Conservation (phyloP, 2,329 filamentous ascomycete species). For the Magnaporthales sp. region DNA sequence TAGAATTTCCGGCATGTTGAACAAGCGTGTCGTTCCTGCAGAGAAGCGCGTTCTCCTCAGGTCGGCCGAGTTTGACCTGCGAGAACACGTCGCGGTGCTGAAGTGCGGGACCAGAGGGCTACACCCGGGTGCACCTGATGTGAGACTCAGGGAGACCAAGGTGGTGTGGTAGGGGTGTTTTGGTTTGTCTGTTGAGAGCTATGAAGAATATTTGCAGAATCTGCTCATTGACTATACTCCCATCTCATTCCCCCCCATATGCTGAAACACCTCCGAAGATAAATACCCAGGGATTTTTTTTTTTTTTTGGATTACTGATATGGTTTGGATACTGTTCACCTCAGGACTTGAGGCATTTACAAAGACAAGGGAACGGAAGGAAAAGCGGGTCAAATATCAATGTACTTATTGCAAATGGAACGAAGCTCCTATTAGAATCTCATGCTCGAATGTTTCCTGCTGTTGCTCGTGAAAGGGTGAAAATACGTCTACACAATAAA, state of each 20-base stretch:
- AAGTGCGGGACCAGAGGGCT: conserved; percentile 45
- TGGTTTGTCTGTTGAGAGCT: not conserved
- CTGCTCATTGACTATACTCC: not conserved
- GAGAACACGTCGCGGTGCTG: conserved; percentile 38
- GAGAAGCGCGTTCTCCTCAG: conserved; percentile 47
- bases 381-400: not conserved
- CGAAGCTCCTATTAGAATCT: not conserved
- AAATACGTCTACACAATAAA: not conserved
- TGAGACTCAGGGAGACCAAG: conserved; percentile 34
- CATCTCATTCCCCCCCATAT: not conserved
- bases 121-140: conserved; percentile 35
- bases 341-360: not conserved
- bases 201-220: not conserved
- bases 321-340: not conserved
- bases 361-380: not conserved
- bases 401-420: not conserved
- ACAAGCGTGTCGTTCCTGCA: conserved; percentile 32
- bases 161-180: conserved; percentile 34
- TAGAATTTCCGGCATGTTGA: conserved; percentile 8
- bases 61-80: conserved; percentile 47
- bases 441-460: too few relatives aligned
- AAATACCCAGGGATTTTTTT: not conserved
- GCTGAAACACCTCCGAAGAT: not conserved
- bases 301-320: not conserved
- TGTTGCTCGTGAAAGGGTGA: too few relatives aligned